Percentiles rank a stretch among this genome's conserved stretches.
phyloP scores from a whole-genome alignment of 495 filamentous ascomycete species.

The Tuber calosporum region DNA sequence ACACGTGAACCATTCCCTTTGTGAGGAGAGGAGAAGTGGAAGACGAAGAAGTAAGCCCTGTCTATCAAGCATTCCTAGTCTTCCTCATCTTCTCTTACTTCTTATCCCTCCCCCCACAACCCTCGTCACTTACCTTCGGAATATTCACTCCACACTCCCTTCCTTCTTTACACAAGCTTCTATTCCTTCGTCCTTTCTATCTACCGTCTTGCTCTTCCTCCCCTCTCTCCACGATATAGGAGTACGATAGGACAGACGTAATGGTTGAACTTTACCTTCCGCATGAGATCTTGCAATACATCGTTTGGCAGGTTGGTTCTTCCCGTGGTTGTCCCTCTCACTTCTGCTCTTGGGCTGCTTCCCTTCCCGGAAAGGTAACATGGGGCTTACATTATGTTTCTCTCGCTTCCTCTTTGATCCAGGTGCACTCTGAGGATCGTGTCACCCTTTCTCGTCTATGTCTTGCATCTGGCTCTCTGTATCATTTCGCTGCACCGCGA shows the following conservation, averaged over 20 bases:
- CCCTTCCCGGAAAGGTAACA: background rate
- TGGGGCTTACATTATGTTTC: background rate
- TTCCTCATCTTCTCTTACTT: background rate
- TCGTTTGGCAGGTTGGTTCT: conserved; percentile 3
- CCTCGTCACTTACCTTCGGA: background rate
- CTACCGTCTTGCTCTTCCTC: background rate
- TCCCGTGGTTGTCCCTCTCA: background rate
- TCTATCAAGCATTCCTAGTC: conserved; percentile 1
- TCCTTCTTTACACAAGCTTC: background rate
- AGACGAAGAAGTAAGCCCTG: background rate
- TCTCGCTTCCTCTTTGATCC: background rate
- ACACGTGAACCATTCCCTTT: conserved; percentile 3
- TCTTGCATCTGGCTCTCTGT: conserved; percentile 13
- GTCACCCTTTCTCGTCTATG: conserved; percentile 11
- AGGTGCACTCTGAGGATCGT: background rate
- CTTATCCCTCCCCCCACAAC: background rate
- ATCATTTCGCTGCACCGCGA: conserved; percentile 15
- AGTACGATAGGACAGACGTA: background rate
- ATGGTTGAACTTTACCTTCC: conserved; percentile 3
- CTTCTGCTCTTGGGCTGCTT: background rate
- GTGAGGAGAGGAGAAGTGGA: background rate
- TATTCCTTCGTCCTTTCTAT: background rate
- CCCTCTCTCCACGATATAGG: background rate
- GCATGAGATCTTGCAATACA: conserved; percentile 2
- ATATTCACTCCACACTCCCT: background rate